Evolutionary conservation across 768 basidiomycete species (phyloP).

Genomic region (Hypholoma sublateritium): DNA sequence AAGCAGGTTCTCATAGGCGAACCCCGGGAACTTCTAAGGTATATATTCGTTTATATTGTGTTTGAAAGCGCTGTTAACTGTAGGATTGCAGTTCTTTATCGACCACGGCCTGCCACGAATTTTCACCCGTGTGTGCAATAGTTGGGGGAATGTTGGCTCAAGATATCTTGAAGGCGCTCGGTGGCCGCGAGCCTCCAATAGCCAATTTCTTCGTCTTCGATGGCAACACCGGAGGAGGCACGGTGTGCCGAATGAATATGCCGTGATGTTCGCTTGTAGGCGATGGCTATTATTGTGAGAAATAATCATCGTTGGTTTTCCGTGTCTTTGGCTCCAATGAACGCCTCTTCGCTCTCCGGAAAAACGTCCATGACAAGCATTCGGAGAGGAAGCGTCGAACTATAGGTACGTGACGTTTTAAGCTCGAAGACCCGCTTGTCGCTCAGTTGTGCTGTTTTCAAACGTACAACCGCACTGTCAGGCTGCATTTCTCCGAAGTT

Average conservation of each 20-base stretch:
- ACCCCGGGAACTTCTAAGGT: constrained; percentile 68
- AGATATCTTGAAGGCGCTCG: constrained; percentile 90
- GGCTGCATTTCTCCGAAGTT: constrained; percentile 9
- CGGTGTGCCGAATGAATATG: constrained; percentile 60
- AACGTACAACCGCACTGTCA: background rate
- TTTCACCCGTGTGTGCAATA: constrained; percentile 92
- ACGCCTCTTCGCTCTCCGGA: background rate
- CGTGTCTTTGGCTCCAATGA: background rate
- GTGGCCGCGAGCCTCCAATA: constrained; percentile 88
- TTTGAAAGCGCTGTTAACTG: constrained; percentile 6
- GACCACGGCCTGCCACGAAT: constrained; percentile 75
- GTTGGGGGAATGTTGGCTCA: constrained; percentile 94
- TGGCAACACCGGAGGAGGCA: constrained; percentile 74
- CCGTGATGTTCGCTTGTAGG: constrained; percentile 24
- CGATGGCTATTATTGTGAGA: background rate
- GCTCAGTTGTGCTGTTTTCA: background rate
- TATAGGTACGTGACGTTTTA: constrained; percentile 15
- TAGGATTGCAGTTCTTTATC: constrained; percentile 54
- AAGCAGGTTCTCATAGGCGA: constrained; percentile 58
- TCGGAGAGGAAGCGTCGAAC: background rate
- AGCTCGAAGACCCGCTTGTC: background rate
- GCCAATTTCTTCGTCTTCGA: constrained; percentile 92
- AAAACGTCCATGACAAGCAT: background rate
- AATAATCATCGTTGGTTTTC: background rate
- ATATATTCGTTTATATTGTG: constrained; percentile 20